These are phyloP conservation scores for Amaranthus hypochondriacus DNA, from an alignment of 148 eudicot species.

Conservation along the genomic window DNA sequence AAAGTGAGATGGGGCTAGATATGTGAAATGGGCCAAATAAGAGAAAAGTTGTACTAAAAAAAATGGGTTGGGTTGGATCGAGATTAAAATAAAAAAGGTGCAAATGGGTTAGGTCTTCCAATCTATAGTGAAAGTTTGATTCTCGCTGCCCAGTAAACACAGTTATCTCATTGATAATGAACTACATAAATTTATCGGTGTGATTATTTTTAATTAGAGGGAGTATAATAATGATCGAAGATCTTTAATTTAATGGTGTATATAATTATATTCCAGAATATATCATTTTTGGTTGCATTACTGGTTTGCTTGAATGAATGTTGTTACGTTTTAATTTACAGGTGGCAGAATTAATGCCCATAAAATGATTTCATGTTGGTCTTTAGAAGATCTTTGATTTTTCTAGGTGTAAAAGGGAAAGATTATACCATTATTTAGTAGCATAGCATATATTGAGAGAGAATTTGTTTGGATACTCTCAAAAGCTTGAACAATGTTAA, in stretches of 20 bases:
- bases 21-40: too few relatives aligned
- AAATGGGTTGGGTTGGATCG: too few relatives aligned
- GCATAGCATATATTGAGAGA: background rate
- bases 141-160: too few relatives aligned
- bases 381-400: background rate
- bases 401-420: background rate
- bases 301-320: background rate
- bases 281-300: background rate
- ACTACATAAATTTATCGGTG: too few relatives aligned
- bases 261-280: background rate
- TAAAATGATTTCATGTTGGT: background rate
- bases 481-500: background rate
- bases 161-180: too few relatives aligned
- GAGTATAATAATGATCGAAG: too few relatives aligned
- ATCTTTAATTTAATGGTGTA: background rate
- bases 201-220: background rate
- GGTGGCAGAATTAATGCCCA: slow-evolving; percentile 1
- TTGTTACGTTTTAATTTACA: background rate
- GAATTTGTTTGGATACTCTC: background rate
- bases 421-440: background rate
- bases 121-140: too few relatives aligned
- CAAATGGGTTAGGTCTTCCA: too few relatives aligned
- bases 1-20: too few relatives aligned
- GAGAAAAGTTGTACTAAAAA: too few relatives aligned
- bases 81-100: too few relatives aligned